Evolutionary conservation across 2,329 filamentous ascomycete species (phyloP).

Genomic region (Elsinoe ampelina): DNA sequence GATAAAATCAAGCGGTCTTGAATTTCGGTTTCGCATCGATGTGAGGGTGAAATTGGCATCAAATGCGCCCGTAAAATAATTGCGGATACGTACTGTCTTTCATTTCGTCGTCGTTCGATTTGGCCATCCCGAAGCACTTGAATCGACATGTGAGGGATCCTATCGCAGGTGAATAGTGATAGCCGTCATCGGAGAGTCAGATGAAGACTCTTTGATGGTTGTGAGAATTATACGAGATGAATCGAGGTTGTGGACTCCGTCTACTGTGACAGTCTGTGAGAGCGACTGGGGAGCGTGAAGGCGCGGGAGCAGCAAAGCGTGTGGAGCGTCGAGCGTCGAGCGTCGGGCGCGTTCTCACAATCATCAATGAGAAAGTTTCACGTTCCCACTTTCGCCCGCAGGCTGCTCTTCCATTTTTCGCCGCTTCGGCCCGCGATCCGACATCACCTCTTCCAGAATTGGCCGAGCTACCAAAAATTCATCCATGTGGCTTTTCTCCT

Average conservation of each 20-base stretch:
- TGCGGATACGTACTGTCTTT: constrained; percentile 34
- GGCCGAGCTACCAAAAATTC: neutral
- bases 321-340: neutral
- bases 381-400: no score
- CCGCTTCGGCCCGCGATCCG: neutral
- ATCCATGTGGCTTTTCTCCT: neutral
- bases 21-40: constrained; percentile 32
- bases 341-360: neutral
- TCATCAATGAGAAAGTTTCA: no score
- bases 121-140: constrained; percentile 35
- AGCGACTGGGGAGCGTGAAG: neutral
- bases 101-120: constrained; percentile 33
- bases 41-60: constrained; percentile 21
- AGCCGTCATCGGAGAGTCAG: constrained; percentile 39
- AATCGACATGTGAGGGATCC: constrained; percentile 40
- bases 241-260: neutral
- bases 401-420: neutral
- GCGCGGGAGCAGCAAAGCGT: neutral
- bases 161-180: constrained; percentile 18
- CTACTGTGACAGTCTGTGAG: neutral
- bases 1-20: constrained; percentile 31
- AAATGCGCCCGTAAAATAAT: constrained; percentile 26
- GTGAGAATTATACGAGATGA: neutral
- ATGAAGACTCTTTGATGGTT: constrained; percentile 5
- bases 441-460: neutral